Conservation (phyloP, 2,329 filamentous ascomycete species). For the Juglanconis juglandina region DNA sequence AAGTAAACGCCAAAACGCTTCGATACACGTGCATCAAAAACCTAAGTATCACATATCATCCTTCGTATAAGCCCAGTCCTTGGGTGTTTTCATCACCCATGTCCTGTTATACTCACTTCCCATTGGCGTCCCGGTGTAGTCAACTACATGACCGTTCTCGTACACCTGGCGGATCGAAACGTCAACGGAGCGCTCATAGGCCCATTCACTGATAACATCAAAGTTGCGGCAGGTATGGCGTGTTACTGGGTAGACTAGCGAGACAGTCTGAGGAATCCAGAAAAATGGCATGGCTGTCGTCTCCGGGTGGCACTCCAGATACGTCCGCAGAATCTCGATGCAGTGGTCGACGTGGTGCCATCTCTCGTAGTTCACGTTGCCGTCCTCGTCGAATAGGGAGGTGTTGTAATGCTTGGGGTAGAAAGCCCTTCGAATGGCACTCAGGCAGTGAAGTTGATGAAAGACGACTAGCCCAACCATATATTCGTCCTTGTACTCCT, state of each 20-base stretch:
- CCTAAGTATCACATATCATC: neutral
- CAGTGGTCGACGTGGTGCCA: constrained; percentile 13
- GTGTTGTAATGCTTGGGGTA: constrained; percentile 7
- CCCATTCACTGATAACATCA: constrained; percentile 10
- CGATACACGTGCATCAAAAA: neutral
- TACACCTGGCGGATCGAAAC: constrained; percentile 2
- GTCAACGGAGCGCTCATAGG: constrained; percentile 2
- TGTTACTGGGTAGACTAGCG: neutral
- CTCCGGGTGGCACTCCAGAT: constrained; percentile 9
- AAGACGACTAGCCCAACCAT: constrained; percentile 7
- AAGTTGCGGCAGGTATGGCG: constrained; percentile 10
- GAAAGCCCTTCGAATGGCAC: neutral
- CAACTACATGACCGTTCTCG: neutral
- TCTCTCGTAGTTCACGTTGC: constrained; percentile 2
- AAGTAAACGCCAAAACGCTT: neutral
- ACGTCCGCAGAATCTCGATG: constrained; percentile 3
- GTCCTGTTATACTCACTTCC: neutral
- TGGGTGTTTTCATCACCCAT: neutral
- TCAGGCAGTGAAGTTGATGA: constrained; percentile 10
- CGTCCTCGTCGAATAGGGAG: constrained; percentile 2
- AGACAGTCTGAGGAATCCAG: neutral
- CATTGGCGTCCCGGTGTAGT: constrained; percentile 2
- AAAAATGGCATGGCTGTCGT: constrained; percentile 8
- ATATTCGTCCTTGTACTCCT: constrained; percentile 8
- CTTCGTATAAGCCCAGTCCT: constrained; percentile 2